Conservation (phyloP, 768 basidiomycete genomes). For the Russula ochroleuca region DNA sequence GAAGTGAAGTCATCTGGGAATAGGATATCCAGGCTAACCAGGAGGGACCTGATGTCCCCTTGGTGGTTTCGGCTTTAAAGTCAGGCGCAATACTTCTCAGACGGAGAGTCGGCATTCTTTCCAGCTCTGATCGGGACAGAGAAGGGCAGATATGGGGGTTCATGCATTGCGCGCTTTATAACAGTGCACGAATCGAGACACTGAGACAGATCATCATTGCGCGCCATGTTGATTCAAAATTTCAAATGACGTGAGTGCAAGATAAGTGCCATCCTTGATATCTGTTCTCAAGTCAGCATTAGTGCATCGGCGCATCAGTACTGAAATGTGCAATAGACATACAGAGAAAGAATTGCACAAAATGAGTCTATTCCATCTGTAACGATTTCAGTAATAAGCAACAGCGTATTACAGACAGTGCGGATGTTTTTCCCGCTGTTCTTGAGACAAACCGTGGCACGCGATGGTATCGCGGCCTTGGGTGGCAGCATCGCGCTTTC, state of each 20-base stretch:
- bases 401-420: conserved; percentile 89
- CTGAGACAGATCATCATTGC: conserved; percentile 30
- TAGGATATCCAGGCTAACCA: conserved; percentile 50
- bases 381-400: conserved; percentile 67
- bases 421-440: conserved; percentile 85
- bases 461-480: too few species aligned
- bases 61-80: conserved; percentile 86
- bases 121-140: too few species aligned
- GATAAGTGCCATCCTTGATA: too few species aligned
- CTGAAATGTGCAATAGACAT: neutral
- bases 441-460: conserved; percentile 47
- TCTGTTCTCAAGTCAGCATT: neutral
- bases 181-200: neutral
- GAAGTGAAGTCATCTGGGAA: conserved; percentile 69
- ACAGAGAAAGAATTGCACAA: neutral
- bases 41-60: conserved; percentile 86
- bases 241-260: conserved; percentile 16
- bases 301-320: neutral
- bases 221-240: conserved; percentile 36
- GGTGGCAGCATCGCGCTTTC: too few species aligned
- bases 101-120: conserved; percentile 49
- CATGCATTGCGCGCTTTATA: neutral
- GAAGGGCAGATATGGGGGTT: neutral
- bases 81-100: conserved; percentile 88
- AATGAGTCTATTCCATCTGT: neutral